Base-by-base conservation (phyloP, 305 asterid species). In the Solanum hybrid region DNA sequence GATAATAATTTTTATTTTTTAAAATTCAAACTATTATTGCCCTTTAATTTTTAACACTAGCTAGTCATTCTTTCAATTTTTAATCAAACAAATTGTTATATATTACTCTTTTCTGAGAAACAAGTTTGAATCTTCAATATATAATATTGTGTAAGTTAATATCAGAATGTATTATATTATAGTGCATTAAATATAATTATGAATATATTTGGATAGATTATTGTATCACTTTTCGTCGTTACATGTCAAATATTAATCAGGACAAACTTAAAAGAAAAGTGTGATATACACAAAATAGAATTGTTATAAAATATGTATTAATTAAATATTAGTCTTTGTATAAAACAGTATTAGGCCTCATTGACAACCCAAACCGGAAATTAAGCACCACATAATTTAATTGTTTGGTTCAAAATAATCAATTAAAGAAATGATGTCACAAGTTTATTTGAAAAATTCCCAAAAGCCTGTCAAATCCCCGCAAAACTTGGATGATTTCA, bases 391-490 rank as follows among this genome's bases (percentile, higher is more conserved):
- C 34, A 27, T 72, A 26, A 72, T 69, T 7, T 17, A 76, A 76
- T 32, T 34, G 15, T 76, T 76, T 76, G 42, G 14, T 32, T 32
- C 42, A 34, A 9, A 69, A 22, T 77, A 84, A 84, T 84, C 42
- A 90, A 88, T 72, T 64, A 51, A 56, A 36, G 26, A 8, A 77
- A 31, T 90, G 91, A 90, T 89, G 89, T 90, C 84, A 81, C 75
- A 38, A 51, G 6, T 19, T 51, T n/a, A 37, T 88, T 40, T 79
- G 90, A 29, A 91, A 89, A 85, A 37, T 29, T 88, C 5, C 19
- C 60, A 22, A 87, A 56, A 45, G 75, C 66, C 35, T 71, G 76
- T n/a, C 88, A 82, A 86, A 51, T 89, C 89, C 85, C 85, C 85
- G 89, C 92, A 86, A 84, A 77, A 85, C 76, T 76, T 45, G 88